Evolutionary conservation across 2,329 filamentous ascomycete species (phyloP), one percentile per base, ranked within the genome.

Genomic region (Fusarium sarcochroum): DNA sequence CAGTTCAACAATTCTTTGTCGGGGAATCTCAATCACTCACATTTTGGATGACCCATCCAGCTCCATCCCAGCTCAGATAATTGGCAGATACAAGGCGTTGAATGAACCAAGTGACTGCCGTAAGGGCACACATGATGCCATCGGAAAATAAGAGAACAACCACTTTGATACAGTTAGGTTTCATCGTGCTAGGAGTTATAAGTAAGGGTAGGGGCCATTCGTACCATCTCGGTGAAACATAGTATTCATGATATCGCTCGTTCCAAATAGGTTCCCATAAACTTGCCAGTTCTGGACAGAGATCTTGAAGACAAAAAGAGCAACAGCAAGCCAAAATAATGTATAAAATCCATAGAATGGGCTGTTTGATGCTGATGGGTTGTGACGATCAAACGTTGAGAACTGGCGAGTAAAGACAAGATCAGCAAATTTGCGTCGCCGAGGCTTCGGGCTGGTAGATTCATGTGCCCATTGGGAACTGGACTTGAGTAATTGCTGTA

Each of bases 261-360:
- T 86, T 3, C 91, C 92, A 46, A 94, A 83, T 2, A 90, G 84
- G 57, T 85, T 92, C 34, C 92, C 92, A 68, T 90, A 86, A n/a
- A 82, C 81, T 63, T 84, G 84, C 84, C 89, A 93, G 73, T 94
- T 94, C 40, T 87, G 83, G 32, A 87, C 87, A 0, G 86, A 90
- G 47, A 92, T 88, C 74, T 89, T 89, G 34, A 91, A 73, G 59
- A 93, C 86, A 70, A 91, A 85, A 42, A 94, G 76, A 8, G 86
- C 85, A 65, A 93, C 88, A 10, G 85, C 85, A 46, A 93, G 85
- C 91, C 92, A 94, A 77, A 93, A 93, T 1, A 95, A 81, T 0
- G 90, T 92, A 73, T 92, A 94, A 80, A 94, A 94, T 30, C 92
- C 92, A 75, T 91, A 88, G 72, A 94, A 94, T 0, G 90, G 89